Percentiles rank a stretch among this genome's conserved stretches.
These are phyloP conservation scores for Sicyos baderoa DNA, from an alignment of 306 rosid genomes.

Conservation along the genomic window DNA sequence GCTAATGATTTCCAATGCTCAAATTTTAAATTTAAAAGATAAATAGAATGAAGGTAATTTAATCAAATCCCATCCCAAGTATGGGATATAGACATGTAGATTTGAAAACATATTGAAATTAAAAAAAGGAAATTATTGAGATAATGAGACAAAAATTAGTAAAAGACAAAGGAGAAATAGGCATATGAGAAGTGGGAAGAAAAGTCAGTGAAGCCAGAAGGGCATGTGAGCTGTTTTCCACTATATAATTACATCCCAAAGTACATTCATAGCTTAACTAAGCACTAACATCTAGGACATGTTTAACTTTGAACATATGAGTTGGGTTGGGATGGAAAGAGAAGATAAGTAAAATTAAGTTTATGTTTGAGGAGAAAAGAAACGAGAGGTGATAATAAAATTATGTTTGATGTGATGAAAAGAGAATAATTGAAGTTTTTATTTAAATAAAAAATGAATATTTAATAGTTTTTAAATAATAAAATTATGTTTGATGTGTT, in stretches of 20 bases:
- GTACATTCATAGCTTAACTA: constrained; percentile 4
- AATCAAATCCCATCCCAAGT: neutral
- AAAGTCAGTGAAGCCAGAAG: neutral
- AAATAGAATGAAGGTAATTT: neutral
- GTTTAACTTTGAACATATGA: too few relatives aligned
- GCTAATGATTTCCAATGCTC: neutral
- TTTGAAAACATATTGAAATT: neutral
- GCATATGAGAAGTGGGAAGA: constrained; percentile 11
- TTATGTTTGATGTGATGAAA: too few relatives aligned
- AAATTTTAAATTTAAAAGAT: neutral
- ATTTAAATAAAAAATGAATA: too few relatives aligned
- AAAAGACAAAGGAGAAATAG: neutral
- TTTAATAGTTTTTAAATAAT: too few relatives aligned
- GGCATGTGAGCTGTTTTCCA: constrained; percentile 14
- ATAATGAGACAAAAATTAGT: constrained; percentile 8
- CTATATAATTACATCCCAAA: constrained; percentile 10
- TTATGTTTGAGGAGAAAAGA: too few relatives aligned
- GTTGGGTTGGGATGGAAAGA: too few relatives aligned
- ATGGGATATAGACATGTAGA: neutral
- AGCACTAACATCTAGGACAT: too few relatives aligned
- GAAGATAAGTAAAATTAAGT: too few relatives aligned
- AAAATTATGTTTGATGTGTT: too few relatives aligned
- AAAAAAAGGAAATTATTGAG: neutral
- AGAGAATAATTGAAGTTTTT: too few relatives aligned
- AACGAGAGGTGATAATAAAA: too few relatives aligned